Base-by-base conservation (phyloP, 108 stramenopile species). In the Cyclostephanos tholiformis region DNA sequence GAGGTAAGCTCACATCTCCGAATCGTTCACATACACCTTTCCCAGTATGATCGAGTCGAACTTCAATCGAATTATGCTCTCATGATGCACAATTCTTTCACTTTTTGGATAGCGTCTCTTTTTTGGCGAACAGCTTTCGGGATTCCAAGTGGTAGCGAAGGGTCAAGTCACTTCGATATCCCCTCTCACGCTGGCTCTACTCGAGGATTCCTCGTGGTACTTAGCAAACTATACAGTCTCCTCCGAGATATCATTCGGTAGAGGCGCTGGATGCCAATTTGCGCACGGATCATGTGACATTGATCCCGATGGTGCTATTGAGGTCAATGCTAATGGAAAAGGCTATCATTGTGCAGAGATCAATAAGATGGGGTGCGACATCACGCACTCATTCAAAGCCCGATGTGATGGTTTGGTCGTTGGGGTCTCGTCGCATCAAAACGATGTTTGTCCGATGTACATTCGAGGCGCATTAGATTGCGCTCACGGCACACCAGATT, bases 151-250 rank as follows among this genome's bases (percentile, higher is more conserved):
- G 8, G 7, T 23, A 51, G 32, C 51, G 25, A n/a, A 55, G 23
- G 53, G 30, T 17, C 30, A 50, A 48, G 67, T 49, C 11, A 43
- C 67, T 56, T 22, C 66, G 13, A 56, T 78, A 49, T 79, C 84
- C n/a, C 66, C 84, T 11, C 61, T 85, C 29, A 82, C 84, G 19
- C 70, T 85, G 27, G 80, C 84, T 20, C 44, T 85, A 5, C 59
- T 85, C 1, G 80, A 85, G 66, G 84, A 85, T 61, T 78, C 76
- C 23, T 81, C 80, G 12, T 85, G 84, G 84, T 85, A 85, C 50
- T 19, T 44, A 39, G 84, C 80, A 8, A 80, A 82, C 64, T 85
- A 82, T 76, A 56, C 35, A 35, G 63, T 49, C 16, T 67, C 83
- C 3, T 32, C 74, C 19, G 74, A 74, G 29, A 56, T 72, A n/a